These are phyloP conservation scores for Coprinopsis marcescibilis DNA, from an alignment of 768 basidiomycete species.

Conservation along the genomic window DNA sequence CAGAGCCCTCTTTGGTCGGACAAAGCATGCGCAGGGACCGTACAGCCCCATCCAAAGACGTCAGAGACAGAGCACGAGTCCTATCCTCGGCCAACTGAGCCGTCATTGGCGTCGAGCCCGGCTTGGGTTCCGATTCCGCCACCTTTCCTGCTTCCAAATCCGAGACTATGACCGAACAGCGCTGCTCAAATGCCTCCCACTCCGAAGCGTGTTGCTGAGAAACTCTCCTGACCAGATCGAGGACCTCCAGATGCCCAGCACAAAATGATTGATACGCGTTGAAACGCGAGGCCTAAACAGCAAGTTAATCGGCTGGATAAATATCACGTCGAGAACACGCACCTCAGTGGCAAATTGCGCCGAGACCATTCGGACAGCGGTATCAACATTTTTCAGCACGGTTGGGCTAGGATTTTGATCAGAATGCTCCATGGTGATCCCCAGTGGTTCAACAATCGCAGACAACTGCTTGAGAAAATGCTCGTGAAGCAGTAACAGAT, in stretches of 20 bases:
- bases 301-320: constrained; percentile 4
- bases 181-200: constrained; percentile 82
- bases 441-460: constrained; percentile 43
- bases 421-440: constrained; percentile 34
- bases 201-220: constrained; percentile 60
- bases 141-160: constrained; percentile 22
- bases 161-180: constrained; percentile 54
- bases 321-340: constrained; percentile 14
- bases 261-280: constrained; percentile 83
- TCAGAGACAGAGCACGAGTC: constrained; percentile 43
- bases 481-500: constrained; percentile 66
- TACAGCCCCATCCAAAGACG: constrained; percentile 43
- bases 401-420: constrained; percentile 15
- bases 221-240: constrained; percentile 64
- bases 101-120: constrained; percentile 5
- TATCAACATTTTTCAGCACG: constrained; percentile 30
- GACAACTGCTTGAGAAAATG: constrained; percentile 53
- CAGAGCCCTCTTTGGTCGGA: constrained; percentile 27
- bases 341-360: constrained; percentile 58
- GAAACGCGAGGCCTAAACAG: constrained; percentile 61
- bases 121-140: constrained; percentile 19
- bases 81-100: constrained; percentile 8
- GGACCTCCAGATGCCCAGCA: constrained; percentile 77
- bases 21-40: constrained; percentile 31
- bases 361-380: constrained; percentile 44